Evolutionary conservation across 192 early-diverging fungal genomes (phyloP).

Genomic region (Allomyces arbusculus): DNA sequence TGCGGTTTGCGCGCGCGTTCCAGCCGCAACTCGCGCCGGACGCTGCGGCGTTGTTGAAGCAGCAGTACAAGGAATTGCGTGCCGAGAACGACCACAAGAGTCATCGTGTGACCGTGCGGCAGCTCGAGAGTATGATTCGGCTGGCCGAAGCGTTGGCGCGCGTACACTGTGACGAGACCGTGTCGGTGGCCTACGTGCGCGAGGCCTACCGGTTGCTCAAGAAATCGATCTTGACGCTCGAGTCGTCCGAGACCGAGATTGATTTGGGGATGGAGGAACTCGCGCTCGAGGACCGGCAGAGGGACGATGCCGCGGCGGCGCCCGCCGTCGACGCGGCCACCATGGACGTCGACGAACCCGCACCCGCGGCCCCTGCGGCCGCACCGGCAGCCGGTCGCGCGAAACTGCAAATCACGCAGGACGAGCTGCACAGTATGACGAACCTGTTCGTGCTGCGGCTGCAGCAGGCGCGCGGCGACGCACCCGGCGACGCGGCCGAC

Average conservation of each 20-base stretch:
- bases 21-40: constrained; percentile 58
- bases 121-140: constrained; percentile 89
- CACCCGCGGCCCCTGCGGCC: too few relatives aligned
- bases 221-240: background rate
- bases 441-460: background rate
- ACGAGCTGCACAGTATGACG: background rate
- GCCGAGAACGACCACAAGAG: constrained; percentile 22
- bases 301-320: background rate
- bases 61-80: constrained; percentile 68
- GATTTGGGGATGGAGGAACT: background rate
- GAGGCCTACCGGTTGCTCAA: background rate
- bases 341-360: background rate
- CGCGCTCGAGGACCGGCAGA: too few relatives aligned
- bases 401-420: background rate
- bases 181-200: constrained; percentile 3
- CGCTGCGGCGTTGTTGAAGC: constrained; percentile 53
- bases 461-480: background rate
- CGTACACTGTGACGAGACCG: constrained; percentile 44
- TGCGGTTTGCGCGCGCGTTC: constrained; percentile 73
- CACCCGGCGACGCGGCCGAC: background rate
- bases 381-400: too few relatives aligned
- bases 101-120: constrained; percentile 88
- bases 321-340: too few relatives aligned
- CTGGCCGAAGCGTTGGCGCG: constrained; percentile 88
- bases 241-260: background rate